phyloP scores from a whole-genome alignment of 1,139 yeast species.

The Nematodospora anomalae region DNA sequence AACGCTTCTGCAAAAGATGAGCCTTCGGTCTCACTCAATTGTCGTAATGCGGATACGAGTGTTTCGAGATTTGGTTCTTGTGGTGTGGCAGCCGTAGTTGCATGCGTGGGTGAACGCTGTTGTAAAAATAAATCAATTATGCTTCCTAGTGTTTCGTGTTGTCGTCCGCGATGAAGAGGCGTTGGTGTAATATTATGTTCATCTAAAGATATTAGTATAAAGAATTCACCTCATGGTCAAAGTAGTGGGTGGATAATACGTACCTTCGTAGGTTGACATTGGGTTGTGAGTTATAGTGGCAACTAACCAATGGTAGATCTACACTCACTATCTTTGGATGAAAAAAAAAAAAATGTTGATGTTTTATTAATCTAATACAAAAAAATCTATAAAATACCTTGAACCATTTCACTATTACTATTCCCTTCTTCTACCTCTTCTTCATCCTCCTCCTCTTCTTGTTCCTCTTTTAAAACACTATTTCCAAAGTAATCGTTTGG shows the following conservation, averaged over 20 bases:
- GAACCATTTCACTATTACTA: constrained; percentile 1
- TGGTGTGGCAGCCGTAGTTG: constrained; percentile 11
- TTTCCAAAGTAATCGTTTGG: constrained; percentile 14
- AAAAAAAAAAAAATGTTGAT: too few species aligned
- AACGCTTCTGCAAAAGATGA: constrained; percentile 31
- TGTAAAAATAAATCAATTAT: constrained; percentile 38
- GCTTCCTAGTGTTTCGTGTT: constrained; percentile 37
- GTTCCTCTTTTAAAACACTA: constrained; percentile 8
- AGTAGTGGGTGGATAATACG: too few species aligned
- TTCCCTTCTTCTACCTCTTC: constrained; percentile 8
- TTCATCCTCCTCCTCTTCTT: constrained; percentile 16
- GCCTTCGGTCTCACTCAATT: constrained; percentile 33
- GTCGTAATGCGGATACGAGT: constrained; percentile 27
- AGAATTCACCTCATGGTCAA: too few species aligned
- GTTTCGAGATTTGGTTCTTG: constrained; percentile 9
- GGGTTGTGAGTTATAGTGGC: constrained; percentile 3
- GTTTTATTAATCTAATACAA: too few species aligned
- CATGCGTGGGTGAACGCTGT: constrained; percentile 6
- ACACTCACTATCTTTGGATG: too few species aligned
- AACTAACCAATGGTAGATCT: background rate
- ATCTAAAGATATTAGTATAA: constrained; percentile 22
- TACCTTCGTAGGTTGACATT: constrained; percentile 49
- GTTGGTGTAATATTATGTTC: constrained; percentile 16
- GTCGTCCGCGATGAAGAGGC: constrained; percentile 20
- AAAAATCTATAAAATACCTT: background rate